phyloP scores from a whole-genome alignment of 352 stramenopile genomes.

The Phytophthora citricola region DNA sequence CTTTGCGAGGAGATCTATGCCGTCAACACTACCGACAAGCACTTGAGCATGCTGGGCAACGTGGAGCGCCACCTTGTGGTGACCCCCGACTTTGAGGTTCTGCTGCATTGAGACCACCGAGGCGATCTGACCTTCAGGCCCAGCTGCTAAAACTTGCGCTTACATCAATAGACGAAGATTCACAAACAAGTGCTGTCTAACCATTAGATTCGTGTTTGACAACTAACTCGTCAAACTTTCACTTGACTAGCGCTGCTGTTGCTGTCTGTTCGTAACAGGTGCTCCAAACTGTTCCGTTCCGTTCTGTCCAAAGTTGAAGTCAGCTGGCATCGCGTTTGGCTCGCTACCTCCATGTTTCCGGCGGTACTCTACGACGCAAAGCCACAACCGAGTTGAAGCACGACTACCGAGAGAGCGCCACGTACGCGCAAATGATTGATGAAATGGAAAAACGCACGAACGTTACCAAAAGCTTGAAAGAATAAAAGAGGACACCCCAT shows the following conservation, averaged over 20 bases:
- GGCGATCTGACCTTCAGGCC: background rate
- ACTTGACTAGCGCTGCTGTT: too few relatives aligned
- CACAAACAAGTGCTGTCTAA: background rate
- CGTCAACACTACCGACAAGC: slow-evolving; percentile 76
- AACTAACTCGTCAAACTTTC: too few relatives aligned
- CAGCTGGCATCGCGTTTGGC: background rate
- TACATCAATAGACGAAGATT: slow-evolving; percentile 20
- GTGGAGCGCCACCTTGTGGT: slow-evolving; percentile 85
- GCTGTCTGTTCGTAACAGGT: background rate
- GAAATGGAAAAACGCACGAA: slow-evolving; percentile 12
- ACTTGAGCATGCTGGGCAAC: slow-evolving; percentile 76
- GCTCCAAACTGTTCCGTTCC: slow-evolving; percentile 21
- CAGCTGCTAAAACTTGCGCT: slow-evolving; percentile 8
- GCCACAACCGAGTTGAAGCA: slow-evolving; percentile 1
- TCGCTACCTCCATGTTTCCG: background rate
- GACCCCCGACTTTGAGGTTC: slow-evolving; percentile 85
- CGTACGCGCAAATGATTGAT: background rate
- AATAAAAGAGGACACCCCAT: slow-evolving; percentile 40
- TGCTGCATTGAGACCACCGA: slow-evolving; percentile 61
- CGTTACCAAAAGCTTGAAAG: slow-evolving; percentile 37
- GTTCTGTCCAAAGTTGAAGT: slow-evolving; percentile 29
- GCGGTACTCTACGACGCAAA: background rate
- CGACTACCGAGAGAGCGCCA: slow-evolving; percentile 9
- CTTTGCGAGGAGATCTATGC: slow-evolving; percentile 85
- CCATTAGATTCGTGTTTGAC: too few relatives aligned